phyloP scores from a whole-genome alignment of 2,329 filamentous ascomycete genomes.

The Botrytis squamosa region DNA sequence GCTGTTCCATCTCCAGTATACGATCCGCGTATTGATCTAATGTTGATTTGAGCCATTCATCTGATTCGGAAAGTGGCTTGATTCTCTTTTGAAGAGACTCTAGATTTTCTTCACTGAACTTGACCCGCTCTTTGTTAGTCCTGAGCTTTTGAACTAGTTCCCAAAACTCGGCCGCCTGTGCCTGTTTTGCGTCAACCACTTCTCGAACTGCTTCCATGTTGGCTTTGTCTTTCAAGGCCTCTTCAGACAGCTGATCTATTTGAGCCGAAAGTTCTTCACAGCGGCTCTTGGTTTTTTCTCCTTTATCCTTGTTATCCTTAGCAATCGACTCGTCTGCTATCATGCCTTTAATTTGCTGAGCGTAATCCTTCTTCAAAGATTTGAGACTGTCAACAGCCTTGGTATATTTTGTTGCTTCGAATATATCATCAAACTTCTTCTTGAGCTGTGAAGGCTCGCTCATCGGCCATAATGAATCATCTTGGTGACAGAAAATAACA shows the following conservation, averaged over 20 bases:
- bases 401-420: slow-evolving; percentile 94
- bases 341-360: slow-evolving; percentile 68
- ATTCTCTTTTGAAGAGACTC: slow-evolving; percentile 71
- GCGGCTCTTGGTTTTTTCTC: slow-evolving; percentile 67
- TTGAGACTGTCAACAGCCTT: slow-evolving; percentile 98
- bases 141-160: slow-evolving; percentile 72
- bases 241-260: slow-evolving; percentile 59
- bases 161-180: slow-evolving; percentile 71
- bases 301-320: slow-evolving; percentile 82
- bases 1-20: slow-evolving; percentile 62
- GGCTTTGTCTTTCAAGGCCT: slow-evolving; percentile 54
- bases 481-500: slow-evolving; percentile 98
- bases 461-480: slow-evolving; percentile 96
- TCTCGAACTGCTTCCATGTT: slow-evolving; percentile 34
- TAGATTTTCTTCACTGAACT: slow-evolving; percentile 69
- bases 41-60: slow-evolving; percentile 69
- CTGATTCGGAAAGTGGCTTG: slow-evolving; percentile 74
- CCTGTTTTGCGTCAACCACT: slow-evolving; percentile 65
- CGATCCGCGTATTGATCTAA: slow-evolving; percentile 76
- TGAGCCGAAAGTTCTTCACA: slow-evolving; percentile 64
- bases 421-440: slow-evolving; percentile 95
- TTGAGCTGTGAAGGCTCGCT: slow-evolving; percentile 83
- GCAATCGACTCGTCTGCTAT: slow-evolving; percentile 75
- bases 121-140: slow-evolving; percentile 72
- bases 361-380: slow-evolving; percentile 76